Evolutionary conservation across 2,329 filamentous ascomycete genomes (phyloP).

Genomic region (Curvularia spicifera): DNA sequence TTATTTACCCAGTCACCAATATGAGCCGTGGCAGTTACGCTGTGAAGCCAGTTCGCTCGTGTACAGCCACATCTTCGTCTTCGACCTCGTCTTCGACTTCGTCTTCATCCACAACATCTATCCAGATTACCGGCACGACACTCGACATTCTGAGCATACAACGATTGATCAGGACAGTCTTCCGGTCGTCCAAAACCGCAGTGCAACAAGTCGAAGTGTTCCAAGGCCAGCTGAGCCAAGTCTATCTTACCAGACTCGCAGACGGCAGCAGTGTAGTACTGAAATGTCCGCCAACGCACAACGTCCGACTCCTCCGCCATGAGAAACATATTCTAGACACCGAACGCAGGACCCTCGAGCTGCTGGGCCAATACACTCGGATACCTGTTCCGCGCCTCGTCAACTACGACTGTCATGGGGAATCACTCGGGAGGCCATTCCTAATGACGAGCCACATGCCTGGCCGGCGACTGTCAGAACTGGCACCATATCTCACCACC

Average conservation of each 20-base stretch:
- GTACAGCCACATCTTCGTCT: conserved; percentile 34
- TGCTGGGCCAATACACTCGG: conserved; percentile 45
- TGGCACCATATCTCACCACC: conserved; percentile 42
- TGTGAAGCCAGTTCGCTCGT: conserved; percentile 31
- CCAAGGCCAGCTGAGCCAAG: conserved; percentile 48
- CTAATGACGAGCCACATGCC: conserved; percentile 44
- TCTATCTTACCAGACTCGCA: conserved; percentile 50
- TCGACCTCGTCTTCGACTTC: conserved; percentile 36
- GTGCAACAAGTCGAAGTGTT: conserved; percentile 47
- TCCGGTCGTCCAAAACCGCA: conserved; percentile 40
- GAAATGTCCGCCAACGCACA: conserved; percentile 50
- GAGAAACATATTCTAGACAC: conserved; percentile 52
- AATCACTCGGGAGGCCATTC: conserved; percentile 39
- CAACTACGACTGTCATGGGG: conserved; percentile 46
- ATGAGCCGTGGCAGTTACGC: conserved; percentile 45
- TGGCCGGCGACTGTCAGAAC: conserved; percentile 44
- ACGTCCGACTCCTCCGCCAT: conserved; percentile 51
- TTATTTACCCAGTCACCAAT: conserved; percentile 40
- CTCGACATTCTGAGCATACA: conserved; percentile 47
- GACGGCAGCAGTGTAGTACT: conserved; percentile 51
- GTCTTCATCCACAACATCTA: conserved; percentile 36
- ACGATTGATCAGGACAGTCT: conserved; percentile 39
- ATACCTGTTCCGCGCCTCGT: conserved; percentile 51
- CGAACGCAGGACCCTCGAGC: conserved; percentile 49
- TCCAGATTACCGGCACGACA: conserved; percentile 24